phyloP scores from a whole-genome alignment of 176 grass and related monocot genomes.

The Melocanna baccifera region DNA sequence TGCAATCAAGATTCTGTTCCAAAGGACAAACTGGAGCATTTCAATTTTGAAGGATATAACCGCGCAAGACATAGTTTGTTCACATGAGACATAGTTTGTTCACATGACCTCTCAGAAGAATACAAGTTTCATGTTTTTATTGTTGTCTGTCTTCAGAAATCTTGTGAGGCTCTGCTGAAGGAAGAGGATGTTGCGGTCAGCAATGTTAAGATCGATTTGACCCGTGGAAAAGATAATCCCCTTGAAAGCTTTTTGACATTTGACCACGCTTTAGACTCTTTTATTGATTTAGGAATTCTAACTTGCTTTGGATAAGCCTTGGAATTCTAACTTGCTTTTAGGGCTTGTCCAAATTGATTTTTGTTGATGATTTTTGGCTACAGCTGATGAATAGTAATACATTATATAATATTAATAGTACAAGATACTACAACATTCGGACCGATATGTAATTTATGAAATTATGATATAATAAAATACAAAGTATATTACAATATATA shows the following conservation, averaged over 20 bases:
- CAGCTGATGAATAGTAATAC: no score
- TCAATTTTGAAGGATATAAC: conserved; percentile 60
- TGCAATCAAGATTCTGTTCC: conserved; percentile 96
- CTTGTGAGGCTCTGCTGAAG: conserved; percentile 50
- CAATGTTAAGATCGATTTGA: conserved; percentile 97
- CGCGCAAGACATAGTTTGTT: conserved; percentile 78
- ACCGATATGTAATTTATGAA: no score
- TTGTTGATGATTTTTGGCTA: no score
- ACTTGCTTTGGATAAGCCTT: neutral
- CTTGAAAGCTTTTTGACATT: conserved; percentile 54
- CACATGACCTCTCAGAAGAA: neutral
- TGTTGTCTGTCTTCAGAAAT: conserved; percentile 45
- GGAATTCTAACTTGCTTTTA: no score
- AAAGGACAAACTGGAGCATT: conserved; percentile 84
- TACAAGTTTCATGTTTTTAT: neutral
- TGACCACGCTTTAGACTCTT: neutral
- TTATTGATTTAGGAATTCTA: conserved; percentile 26
- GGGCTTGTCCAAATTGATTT: no score
- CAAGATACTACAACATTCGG: no score
- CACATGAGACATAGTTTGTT: conserved; percentile 80
- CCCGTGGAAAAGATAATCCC: conserved; percentile 80
- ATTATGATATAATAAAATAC: no score
- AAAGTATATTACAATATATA: no score
- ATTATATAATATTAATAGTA: no score
- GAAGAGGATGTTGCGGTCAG: conserved; percentile 84